Evolutionary conservation across 192 early-diverging fungal species (phyloP).

Genomic region (Chytriomyces sp.): DNA sequence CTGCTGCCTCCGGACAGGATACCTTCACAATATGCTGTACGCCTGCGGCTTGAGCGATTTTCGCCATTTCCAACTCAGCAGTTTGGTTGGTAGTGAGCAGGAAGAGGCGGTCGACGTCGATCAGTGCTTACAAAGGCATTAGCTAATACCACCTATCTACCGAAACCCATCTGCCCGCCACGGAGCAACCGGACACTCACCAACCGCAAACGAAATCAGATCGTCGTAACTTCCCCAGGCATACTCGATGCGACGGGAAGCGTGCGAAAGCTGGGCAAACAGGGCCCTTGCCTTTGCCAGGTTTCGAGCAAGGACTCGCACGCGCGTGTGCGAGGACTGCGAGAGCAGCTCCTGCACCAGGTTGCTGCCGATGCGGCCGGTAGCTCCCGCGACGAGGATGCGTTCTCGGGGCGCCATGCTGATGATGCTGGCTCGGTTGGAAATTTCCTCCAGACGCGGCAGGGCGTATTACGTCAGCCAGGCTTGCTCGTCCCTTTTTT

Average conservation of each 20-base stretch:
- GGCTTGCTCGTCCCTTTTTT: too few relatives aligned
- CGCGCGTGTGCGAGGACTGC: not conserved
- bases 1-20: not conserved
- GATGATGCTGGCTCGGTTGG: too few relatives aligned
- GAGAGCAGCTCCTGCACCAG: not conserved
- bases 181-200: not conserved
- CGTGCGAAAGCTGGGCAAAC: not conserved
- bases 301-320: not conserved
- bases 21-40: constrained; percentile 3
- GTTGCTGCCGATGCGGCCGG: not conserved
- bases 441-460: too few relatives aligned
- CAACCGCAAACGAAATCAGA: not conserved
- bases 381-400: constrained; percentile 2
- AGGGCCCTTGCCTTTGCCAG: not conserved
- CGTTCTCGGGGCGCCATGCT: too few relatives aligned
- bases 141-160: not conserved
- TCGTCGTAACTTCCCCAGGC: not conserved
- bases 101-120: not conserved
- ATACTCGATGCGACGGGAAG: not conserved
- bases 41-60: not conserved
- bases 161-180: not conserved
- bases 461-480: too few relatives aligned
- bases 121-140: not conserved
- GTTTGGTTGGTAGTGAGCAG: not conserved
- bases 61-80: not conserved